Evolutionary conservation across 2,329 filamentous ascomycete species (phyloP).

Genomic region (Diaporthe vexans): DNA sequence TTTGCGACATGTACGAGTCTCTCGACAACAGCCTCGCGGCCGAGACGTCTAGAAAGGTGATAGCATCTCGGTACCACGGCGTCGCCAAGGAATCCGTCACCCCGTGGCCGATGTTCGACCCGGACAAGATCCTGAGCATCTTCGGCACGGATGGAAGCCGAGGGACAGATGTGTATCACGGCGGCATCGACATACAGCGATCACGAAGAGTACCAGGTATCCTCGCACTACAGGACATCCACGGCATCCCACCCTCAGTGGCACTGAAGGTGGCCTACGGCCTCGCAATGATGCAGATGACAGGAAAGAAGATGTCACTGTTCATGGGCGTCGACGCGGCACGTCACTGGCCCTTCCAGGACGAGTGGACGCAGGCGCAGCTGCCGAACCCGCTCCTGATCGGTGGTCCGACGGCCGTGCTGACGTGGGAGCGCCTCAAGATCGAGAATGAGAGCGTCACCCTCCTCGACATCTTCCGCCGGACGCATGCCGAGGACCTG

Average conservation of each 20-base stretch:
- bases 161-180: neutral
- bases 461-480: neutral
- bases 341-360: conserved; percentile 28
- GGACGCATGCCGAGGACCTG: neutral
- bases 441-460: neutral
- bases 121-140: neutral
- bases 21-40: neutral
- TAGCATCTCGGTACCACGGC: neutral
- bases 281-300: conserved; percentile 4
- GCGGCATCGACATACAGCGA: neutral
- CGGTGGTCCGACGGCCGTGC: neutral
- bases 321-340: neutral
- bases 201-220: neutral
- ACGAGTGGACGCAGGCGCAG: conserved; percentile 1
- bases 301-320: neutral
- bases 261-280: conserved; percentile 13
- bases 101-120: conserved; percentile 1
- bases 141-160: neutral
- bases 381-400: conserved; percentile 14
- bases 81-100: neutral
- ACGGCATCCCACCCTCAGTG: neutral
- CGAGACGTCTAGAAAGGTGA: neutral
- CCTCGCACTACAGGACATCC: neutral
- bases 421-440: conserved; percentile 15
- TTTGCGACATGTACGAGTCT: neutral